Evolutionary conservation across 2,329 filamentous ascomycete genomes (phyloP), one percentile per base, ranked within the genome.

Genomic region (Chaetomiaceae sp.): DNA sequence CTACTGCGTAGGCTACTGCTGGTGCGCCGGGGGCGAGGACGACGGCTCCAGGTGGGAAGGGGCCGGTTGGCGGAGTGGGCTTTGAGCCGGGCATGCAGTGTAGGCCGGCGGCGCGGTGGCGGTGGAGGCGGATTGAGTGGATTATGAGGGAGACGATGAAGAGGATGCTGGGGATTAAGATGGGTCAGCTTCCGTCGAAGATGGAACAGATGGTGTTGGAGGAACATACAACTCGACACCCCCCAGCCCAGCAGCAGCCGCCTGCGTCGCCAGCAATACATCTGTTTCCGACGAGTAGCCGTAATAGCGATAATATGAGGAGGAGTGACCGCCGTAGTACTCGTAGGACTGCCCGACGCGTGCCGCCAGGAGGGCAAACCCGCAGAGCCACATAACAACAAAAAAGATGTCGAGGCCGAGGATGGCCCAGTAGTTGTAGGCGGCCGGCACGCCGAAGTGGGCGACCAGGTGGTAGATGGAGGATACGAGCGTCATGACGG

Each of bases 351-450:
- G 62, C 43, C 1, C 66, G 11, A 72, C 66, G 38, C 71, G 60
- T 15, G 70, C 60, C 7, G 74, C 74, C 9, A 74, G 63, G 15
- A 75, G 59, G 12, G 70, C 72, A 37, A 77, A 74, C 1, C 72
- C 69, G 47, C 68, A 60, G 33, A 79, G 66, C 80, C 79, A 83
- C 64, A 82, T 76, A 51, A 83, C 55, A 49, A 77, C 63, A 27
- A 78, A 71, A 53, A 77, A 71, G 19, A 77, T 71, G 57, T 83
- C 79, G 34, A 82, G 67, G 20, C 68, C 69, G 3, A 82, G 65
- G 7, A 78, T 69, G 23, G 75, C 75, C 73, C 77, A 81, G 66
- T 77, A 77, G 65, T 82, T 82, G 66, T 76, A 80, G 19, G 70
- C 60, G 2, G 64, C 64, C n/a, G 72, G 69, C 0, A 67, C 62